Percentiles rank a stretch among this genome's conserved stretches.
Conservation (phyloP, 2,329 filamentous ascomycete species). For the Exophiala aquamarina region DNA sequence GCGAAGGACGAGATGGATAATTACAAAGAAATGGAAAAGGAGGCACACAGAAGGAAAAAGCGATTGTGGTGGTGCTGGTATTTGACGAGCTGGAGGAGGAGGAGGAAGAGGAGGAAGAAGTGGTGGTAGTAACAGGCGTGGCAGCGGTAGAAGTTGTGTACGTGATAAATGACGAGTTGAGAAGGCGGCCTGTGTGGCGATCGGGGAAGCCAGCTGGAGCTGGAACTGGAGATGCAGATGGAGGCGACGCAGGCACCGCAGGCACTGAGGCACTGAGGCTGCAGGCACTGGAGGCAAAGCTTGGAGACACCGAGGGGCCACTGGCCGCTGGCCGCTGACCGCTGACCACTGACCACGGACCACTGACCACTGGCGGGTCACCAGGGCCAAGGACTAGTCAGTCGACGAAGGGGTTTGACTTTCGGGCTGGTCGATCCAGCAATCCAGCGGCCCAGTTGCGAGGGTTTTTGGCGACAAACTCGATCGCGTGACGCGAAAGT, state of each 20-base stretch:
- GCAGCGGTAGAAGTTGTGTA: constrained; percentile 2
- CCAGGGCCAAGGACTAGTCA: not conserved
- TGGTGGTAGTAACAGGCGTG: not conserved
- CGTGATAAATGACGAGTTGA: constrained; percentile 24
- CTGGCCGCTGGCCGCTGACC: too few relatives aligned
- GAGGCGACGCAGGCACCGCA: too few relatives aligned
- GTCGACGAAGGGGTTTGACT: not conserved
- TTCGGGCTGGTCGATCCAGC: too few relatives aligned
- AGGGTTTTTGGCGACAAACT: constrained; percentile 1
- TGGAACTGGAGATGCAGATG: not conserved
- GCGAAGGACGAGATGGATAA: constrained; percentile 22
- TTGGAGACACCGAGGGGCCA: too few relatives aligned
- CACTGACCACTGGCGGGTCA: too few relatives aligned
- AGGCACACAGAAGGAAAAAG: constrained; percentile 13
- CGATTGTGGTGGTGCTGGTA: constrained; percentile 17
- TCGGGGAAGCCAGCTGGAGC: constrained; percentile 6
- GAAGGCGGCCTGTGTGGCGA: constrained; percentile 21
- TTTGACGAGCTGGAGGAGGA: not conserved
- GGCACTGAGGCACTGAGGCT: too few relatives aligned
- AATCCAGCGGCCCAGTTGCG: not conserved
- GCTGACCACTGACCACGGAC: too few relatives aligned
- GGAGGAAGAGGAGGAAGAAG: constrained; percentile 4
- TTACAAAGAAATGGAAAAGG: constrained; percentile 19
- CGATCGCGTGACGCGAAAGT: constrained; percentile 12
- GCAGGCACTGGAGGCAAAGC: too few relatives aligned